Evolutionary conservation across 2,329 filamentous ascomycete species (phyloP).

Genomic region (Pseudogymnoascus sp.): DNA sequence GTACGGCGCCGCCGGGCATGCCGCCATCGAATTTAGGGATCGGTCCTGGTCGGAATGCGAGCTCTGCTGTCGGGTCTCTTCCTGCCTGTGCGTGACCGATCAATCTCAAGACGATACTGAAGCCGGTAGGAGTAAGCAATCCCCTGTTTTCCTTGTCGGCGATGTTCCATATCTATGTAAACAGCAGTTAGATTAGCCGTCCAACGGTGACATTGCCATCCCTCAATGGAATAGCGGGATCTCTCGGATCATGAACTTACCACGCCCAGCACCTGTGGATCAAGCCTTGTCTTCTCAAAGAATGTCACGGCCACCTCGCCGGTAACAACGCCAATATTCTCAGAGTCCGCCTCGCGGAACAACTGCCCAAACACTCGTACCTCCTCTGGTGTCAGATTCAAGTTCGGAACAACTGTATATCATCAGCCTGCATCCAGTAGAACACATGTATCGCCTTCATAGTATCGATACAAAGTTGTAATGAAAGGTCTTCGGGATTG

Average conservation of each 20-base stretch:
- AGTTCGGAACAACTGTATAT: slow-evolving; percentile 49
- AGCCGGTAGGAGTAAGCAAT: slow-evolving; percentile 84
- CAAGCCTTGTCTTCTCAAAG: slow-evolving; percentile 90
- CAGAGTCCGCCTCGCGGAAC: slow-evolving; percentile 86
- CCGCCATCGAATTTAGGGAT: slow-evolving; percentile 82
- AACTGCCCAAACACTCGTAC: slow-evolving; percentile 90
- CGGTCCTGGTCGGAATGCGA: slow-evolving; percentile 81
- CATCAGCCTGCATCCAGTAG: slow-evolving; percentile 16
- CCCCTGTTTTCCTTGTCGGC: slow-evolving; percentile 95
- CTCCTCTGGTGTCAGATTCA: slow-evolving; percentile 85
- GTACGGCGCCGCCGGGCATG: slow-evolving; percentile 29
- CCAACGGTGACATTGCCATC: neutral
- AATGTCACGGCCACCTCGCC: slow-evolving; percentile 95
- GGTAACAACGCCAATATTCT: slow-evolving; percentile 86
- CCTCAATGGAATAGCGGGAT: slow-evolving; percentile 7
- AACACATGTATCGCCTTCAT: neutral
- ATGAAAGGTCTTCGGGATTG: neutral
- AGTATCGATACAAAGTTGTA: neutral
- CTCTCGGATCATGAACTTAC: slow-evolving; percentile 39
- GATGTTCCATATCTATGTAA: slow-evolving; percentile 88
- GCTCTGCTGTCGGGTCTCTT: slow-evolving; percentile 68
- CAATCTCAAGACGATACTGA: slow-evolving; percentile 84
- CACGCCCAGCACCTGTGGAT: slow-evolving; percentile 80
- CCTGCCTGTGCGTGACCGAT: slow-evolving; percentile 94
- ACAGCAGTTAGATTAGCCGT: slow-evolving; percentile 18